Base-by-base conservation (phyloP, 805 yeast genomes). In the Candida nitratophila region DNA sequence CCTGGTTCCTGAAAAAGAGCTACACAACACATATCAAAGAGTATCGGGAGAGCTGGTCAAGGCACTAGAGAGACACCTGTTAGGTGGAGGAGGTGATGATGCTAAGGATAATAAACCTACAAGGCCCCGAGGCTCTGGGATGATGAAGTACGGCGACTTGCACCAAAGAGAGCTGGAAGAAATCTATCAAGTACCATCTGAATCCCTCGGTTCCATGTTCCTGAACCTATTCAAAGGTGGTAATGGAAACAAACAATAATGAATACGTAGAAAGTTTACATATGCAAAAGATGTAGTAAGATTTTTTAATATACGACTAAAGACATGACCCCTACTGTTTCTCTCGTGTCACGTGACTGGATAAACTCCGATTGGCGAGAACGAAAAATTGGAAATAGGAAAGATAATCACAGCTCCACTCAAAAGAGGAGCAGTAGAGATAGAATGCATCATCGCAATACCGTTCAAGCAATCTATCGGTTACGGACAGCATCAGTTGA, bases 1-100 rank as follows among this genome's bases (percentile, higher is more conserved):
- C 49, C 54, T 81, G 14, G 10, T 59, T 1, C 48, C 60, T 2
- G 76, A 71, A 5, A 63, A 57, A 16, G 86, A 80, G 53, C 50
- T 77, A 15, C 55, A 56, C 12, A 46, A 54, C 24, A 68, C 71
- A 41, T 72, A 67, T 47, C 51, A 53, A 6, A 50, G 65, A 12
- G 73, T 68, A 8, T 56, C 63, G 4, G 46, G 48, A 2, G 34
- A 39, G 1, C 26, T 71, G 19, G 46, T 43, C 8, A 48, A 39
- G 1, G 57, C 58, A 1, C 39, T 57, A 31, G 36, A 46, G 26
- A 44, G 44, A 16, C 60, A 61, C 42, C n/a, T 55, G 5, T 19
- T 34, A n/a, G 55, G 54, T n/a, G 20, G 33, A 31, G 36, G 26
- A 7, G 24, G 15, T 17, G 33, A 30, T n/a, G 37, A 34, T 29